These are phyloP conservation scores for Coelastrella sp. DNA, from an alignment of 139 green algal genomes.

Conservation along the genomic window DNA sequence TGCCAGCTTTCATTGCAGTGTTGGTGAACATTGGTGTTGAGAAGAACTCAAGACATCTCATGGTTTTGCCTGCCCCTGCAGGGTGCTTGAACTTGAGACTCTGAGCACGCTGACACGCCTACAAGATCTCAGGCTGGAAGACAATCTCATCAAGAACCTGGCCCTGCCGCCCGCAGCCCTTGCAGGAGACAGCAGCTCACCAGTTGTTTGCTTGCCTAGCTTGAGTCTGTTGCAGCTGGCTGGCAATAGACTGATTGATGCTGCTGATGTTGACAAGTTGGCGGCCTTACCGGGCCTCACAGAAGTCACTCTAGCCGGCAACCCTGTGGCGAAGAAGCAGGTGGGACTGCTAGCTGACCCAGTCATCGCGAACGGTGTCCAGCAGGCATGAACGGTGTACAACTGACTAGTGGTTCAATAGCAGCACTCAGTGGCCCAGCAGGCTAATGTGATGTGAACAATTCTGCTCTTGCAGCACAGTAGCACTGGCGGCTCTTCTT, in stretches of 20 bases:
- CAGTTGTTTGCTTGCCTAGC: neutral
- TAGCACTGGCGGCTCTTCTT: neutral
- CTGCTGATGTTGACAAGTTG: conserved; percentile 68
- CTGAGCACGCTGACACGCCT: conserved; percentile 61
- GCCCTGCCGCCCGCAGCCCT: conserved; percentile 15
- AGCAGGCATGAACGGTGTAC: too few relatives aligned
- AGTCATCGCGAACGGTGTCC: too few relatives aligned
- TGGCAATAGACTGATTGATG: conserved; percentile 75
- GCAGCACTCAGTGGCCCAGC: too few relatives aligned
- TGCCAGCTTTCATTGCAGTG: neutral
- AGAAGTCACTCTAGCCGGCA: conserved; percentile 73
- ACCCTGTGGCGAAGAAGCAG: conserved; percentile 72
- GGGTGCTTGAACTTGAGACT: conserved; percentile 61
- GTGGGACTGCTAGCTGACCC: too few relatives aligned
- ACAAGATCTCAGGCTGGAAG: conserved; percentile 68
- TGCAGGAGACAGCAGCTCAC: conserved; percentile 1
- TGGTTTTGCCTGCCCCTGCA: neutral
- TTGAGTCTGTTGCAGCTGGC: conserved; percentile 66
- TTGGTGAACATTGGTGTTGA: too few relatives aligned
- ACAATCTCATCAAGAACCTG: conserved; percentile 73
- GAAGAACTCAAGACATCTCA: neutral
- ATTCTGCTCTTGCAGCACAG: too few relatives aligned
- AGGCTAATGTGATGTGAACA: too few relatives aligned
- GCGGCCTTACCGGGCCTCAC: conserved; percentile 55
- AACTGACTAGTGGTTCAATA: too few relatives aligned